These are phyloP conservation scores for Crepidotus sp. DNA, from an alignment of 1,284 basidiomycete genomes.

Conservation along the genomic window DNA sequence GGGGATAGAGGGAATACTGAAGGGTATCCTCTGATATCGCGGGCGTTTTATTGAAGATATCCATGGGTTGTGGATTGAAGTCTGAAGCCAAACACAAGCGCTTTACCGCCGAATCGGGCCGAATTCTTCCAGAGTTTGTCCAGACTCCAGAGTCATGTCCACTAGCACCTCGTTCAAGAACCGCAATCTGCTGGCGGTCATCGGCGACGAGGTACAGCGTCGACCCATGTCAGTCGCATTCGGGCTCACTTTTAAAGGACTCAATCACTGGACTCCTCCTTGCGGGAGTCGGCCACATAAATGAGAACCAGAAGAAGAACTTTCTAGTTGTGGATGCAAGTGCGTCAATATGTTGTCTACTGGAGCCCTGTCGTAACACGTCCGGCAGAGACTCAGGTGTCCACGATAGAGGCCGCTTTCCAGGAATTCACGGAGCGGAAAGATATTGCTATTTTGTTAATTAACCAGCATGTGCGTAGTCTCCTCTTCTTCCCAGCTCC, in stretches of 20 bases:
- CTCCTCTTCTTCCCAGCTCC: neutral
- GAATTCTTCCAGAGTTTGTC: slow-evolving; percentile 5
- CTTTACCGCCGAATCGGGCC: too few species aligned
- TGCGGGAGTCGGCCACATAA: slow-evolving; percentile 86
- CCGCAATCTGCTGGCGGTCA: slow-evolving; percentile 82
- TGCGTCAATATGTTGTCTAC: slow-evolving; percentile 31
- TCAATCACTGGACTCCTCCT: slow-evolving; percentile 90
- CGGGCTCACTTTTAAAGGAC: slow-evolving; percentile 48
- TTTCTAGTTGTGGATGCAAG: slow-evolving; percentile 89
- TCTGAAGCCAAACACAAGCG: slow-evolving; percentile 1
- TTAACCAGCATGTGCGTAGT: slow-evolving; percentile 85
- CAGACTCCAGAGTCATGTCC: slow-evolving; percentile 16
- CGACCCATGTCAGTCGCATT: slow-evolving; percentile 6
- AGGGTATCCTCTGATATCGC: slow-evolving; percentile 81
- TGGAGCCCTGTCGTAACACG: neutral
- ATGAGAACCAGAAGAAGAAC: slow-evolving; percentile 88
- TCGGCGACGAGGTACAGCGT: slow-evolving; percentile 80
- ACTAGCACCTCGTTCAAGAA: slow-evolving; percentile 58
- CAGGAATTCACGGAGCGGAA: slow-evolving; percentile 87
- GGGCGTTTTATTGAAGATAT: slow-evolving; percentile 63
- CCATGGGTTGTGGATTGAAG: slow-evolving; percentile 21
- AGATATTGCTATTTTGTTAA: slow-evolving; percentile 91
- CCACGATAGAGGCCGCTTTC: slow-evolving; percentile 83
- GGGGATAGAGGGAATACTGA: slow-evolving; percentile 64
- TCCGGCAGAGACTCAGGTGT: slow-evolving; percentile 74